These are phyloP conservation scores for Suillus decipiens DNA, from an alignment of 768 basidiomycete species.

Conservation along the genomic window DNA sequence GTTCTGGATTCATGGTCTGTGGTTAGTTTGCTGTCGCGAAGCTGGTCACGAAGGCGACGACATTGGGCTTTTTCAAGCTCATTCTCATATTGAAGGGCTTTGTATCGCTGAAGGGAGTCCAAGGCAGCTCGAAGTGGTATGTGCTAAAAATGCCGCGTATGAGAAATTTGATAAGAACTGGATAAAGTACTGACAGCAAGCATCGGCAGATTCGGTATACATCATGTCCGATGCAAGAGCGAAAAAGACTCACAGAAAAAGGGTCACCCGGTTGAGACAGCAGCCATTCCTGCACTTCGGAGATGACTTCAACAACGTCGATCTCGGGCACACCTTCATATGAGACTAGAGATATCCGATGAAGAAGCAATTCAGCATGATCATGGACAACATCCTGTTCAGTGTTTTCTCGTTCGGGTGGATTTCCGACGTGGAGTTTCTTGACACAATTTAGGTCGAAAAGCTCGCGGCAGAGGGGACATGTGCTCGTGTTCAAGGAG, in stretches of 20 bases:
- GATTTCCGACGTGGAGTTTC: constrained; percentile 61
- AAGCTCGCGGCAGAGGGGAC: constrained; percentile 66
- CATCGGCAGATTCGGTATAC: no score
- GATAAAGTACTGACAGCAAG: background rate
- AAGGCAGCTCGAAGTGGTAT: constrained; percentile 34
- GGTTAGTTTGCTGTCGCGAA: constrained; percentile 29
- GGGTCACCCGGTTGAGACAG: constrained; percentile 41
- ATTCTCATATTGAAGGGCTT: constrained; percentile 36
- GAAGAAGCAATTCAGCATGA: constrained; percentile 36
- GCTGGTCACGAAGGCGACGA: constrained; percentile 32
- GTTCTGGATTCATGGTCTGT: constrained; percentile 35
- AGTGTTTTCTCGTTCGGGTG: constrained; percentile 26
- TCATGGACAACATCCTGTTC: constrained; percentile 43
- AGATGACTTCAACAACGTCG: constrained; percentile 40
- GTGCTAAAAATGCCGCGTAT: constrained; percentile 29
- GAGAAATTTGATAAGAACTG: constrained; percentile 16
- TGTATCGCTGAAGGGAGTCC: constrained; percentile 40
- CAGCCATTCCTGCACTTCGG: constrained; percentile 57
- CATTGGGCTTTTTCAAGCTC: constrained; percentile 33
- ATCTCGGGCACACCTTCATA: constrained; percentile 31
- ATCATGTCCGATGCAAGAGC: background rate
- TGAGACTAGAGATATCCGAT: constrained; percentile 37
- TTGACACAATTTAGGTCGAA: constrained; percentile 58
- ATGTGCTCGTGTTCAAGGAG: constrained; percentile 49
- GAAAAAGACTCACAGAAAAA: constrained; percentile 30